Base-by-base conservation (phyloP, 2,329 filamentous ascomycete species). In the Penicillium palitans region DNA sequence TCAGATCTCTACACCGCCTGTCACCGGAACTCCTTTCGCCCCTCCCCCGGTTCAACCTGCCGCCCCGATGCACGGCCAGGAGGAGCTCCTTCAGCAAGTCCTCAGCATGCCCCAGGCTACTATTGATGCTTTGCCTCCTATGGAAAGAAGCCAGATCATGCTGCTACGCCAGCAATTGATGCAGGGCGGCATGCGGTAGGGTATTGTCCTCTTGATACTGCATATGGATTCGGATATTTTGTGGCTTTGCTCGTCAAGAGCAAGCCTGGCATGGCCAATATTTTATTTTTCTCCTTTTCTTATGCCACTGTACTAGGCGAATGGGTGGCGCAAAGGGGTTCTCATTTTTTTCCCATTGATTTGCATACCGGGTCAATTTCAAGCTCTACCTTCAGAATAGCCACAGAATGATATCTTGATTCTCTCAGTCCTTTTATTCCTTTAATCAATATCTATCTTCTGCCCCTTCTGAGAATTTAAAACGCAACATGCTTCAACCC, bases 131-230 rank as follows among this genome's bases (percentile, higher is more conserved):
- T 79, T 97, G 49, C 87, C 89, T 6, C 89, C 91, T 39, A 84
- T 85, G 21, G 88, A 95, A 69, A 83, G 89, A 54, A 84, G 85
- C 60, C 91, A 97, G 74, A 88, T 98, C 55, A 83, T 96, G 79
- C 81, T 87, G 39, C 79, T 97, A 56, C 83, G 91, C 55, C 87
- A 88, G 63, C 82, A 84, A 55, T 82, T 90, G 66, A 79, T 80
- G 69, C 73, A 75, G 55, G 65, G 73, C 39, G 73, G 65, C 17
- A 72, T 76, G 72, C 69, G 74, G 54, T 76, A 66, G 59, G 54
- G 47, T 37, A 42, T 50, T 24, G 9, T 6, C 24, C 3, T 39
- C 33, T 31, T 39, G 52, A 54, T 39, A 27, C 31, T 44, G 25
- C 31, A 40, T n/a, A 46, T 52, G 31, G 40, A 8, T 44, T 40